A percentile compares a stretch with the other conserved stretches of the same genome.
Conservation (phyloP, 768 basidiomycete species). For the Podaxis mareebaensis region DNA sequence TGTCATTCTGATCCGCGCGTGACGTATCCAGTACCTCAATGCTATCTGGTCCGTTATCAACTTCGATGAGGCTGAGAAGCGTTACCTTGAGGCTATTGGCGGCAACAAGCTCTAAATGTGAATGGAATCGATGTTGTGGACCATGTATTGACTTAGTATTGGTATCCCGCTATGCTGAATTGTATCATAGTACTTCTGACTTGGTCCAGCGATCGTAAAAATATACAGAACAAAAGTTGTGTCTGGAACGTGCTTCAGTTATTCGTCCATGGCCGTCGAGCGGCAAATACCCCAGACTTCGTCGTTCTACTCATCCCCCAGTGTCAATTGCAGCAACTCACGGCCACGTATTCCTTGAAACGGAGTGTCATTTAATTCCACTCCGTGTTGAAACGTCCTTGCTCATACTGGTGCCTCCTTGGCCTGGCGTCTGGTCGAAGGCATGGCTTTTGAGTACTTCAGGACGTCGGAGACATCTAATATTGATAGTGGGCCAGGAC, state of each 20-base stretch:
- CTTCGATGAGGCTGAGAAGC: constrained; percentile 87
- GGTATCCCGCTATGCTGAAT: background rate
- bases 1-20: constrained; percentile 40
- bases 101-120: constrained; percentile 20
- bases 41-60: constrained; percentile 97
- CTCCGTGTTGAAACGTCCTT: too few relatives aligned
- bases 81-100: constrained; percentile 38
- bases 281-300: background rate
- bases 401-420: background rate
- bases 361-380: too few relatives aligned
- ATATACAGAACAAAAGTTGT: too few relatives aligned
- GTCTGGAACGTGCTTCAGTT: background rate
- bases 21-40: constrained; percentile 72
- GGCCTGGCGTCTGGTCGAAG: background rate
- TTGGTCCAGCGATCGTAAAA: too few relatives aligned
- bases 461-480: background rate
- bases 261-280: background rate
- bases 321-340: background rate
- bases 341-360: too few relatives aligned
- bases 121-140: background rate
- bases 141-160: background rate
- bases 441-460: background rate
- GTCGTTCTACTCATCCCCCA: background rate
- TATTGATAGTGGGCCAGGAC: background rate
- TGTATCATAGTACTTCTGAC: background rate